These are phyloP conservation scores for Brettanomyces naardenensis DNA, from an alignment of 805 yeast species.

Conservation along the genomic window DNA sequence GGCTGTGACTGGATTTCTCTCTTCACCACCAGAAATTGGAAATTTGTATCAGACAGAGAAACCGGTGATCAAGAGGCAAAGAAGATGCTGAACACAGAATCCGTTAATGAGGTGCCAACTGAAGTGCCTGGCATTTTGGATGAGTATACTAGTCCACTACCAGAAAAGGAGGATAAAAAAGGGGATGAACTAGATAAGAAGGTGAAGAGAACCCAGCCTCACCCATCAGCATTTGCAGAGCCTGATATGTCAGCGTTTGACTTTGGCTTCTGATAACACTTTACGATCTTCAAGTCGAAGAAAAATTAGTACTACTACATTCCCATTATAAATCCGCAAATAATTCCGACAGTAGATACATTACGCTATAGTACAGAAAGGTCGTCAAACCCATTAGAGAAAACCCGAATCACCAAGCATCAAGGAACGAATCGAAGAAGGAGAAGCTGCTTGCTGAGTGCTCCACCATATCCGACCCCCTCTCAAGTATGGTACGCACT, in stretches of 20 bases:
- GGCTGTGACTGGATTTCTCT: conserved; percentile 81
- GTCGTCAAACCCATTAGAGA: too few relatives aligned
- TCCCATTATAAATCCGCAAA: too few relatives aligned
- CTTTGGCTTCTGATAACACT: conserved; percentile 30
- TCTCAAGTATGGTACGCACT: conserved; percentile 9
- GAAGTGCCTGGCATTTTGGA: conserved; percentile 3
- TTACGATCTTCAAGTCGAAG: too few relatives aligned
- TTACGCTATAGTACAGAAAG: too few relatives aligned
- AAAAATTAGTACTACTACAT: too few relatives aligned
- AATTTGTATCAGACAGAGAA: conserved; percentile 38
- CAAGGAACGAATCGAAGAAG: conserved; percentile 16
- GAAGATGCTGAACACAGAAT: too few relatives aligned
- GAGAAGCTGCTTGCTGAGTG: conserved; percentile 15
- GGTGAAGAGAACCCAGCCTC: conserved; percentile 18
- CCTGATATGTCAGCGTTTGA: conserved; percentile 73
- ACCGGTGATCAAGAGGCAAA: too few relatives aligned
- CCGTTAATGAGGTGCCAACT: neutral
- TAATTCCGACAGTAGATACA: too few relatives aligned
- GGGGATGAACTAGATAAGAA: conserved; percentile 34
- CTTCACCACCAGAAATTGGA: conserved; percentile 60
- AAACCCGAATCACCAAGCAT: conserved; percentile 2
- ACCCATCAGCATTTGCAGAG: conserved; percentile 31
- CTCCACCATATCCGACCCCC: conserved; percentile 15
- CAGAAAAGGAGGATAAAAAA: neutral
- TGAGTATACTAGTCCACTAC: neutral